These are phyloP conservation scores for Colletotrichum sidae DNA, from an alignment of 2,329 filamentous ascomycete genomes.

Conservation along the genomic window DNA sequence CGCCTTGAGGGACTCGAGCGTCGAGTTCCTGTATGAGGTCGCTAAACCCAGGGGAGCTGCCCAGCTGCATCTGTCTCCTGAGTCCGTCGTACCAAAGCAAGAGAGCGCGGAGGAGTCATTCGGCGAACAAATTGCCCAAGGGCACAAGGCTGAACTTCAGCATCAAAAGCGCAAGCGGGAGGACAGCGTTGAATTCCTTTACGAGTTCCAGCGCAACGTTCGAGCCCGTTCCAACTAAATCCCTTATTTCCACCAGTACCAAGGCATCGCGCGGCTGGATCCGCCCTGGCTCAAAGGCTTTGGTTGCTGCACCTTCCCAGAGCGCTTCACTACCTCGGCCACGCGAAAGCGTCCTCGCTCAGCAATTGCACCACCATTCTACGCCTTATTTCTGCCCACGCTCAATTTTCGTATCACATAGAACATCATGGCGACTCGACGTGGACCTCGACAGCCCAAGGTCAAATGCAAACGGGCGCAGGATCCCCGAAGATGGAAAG, in stretches of 20 bases:
- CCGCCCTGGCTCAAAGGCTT: constrained; percentile 3
- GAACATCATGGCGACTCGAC: too few species aligned
- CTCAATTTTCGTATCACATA: too few species aligned
- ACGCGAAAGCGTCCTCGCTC: not conserved
- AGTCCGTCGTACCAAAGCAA: not conserved
- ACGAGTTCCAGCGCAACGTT: constrained; percentile 18
- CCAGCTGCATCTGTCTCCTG: not conserved
- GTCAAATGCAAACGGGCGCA: too few species aligned
- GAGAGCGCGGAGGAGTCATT: not conserved
- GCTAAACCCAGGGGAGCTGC: not conserved
- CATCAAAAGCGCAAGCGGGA: constrained; percentile 25
- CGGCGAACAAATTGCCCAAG: not conserved
- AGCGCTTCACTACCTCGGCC: constrained; percentile 3
- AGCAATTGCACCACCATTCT: too few species aligned
- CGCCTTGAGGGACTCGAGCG: constrained; percentile 14
- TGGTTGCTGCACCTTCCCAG: constrained; percentile 11
- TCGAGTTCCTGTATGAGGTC: constrained; percentile 20
- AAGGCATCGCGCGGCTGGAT: constrained; percentile 7
- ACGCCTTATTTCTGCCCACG: too few species aligned
- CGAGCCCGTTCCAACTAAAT: not conserved
- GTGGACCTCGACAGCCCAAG: too few species aligned
- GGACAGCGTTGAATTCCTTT: constrained; percentile 20
- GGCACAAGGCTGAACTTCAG: not conserved
- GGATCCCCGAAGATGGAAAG: constrained; percentile 11
- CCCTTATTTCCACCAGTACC: not conserved